phyloP scores from a whole-genome alignment of 1,284 basidiomycete species.

The Cryptococcus floricola region DNA sequence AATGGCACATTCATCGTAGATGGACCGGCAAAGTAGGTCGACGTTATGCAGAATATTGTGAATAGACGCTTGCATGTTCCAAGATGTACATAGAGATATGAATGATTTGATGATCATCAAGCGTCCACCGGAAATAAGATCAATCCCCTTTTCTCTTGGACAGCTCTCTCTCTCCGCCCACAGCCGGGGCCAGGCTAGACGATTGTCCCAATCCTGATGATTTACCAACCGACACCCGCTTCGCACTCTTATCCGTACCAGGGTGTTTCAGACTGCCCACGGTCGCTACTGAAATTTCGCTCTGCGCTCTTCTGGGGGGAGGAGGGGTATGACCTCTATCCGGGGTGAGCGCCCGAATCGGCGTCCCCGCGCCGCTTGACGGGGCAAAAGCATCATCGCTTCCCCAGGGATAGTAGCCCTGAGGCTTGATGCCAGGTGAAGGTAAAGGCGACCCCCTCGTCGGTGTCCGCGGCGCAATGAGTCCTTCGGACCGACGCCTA shows the following conservation, averaged over 20 bases:
- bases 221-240: background rate
- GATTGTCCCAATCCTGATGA: background rate
- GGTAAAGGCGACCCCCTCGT: slow-evolving; percentile 34
- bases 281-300: slow-evolving; percentile 18
- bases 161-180: background rate
- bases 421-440: slow-evolving; percentile 27
- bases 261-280: background rate
- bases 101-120: background rate
- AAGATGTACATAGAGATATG: background rate
- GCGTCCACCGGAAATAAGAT: background rate
- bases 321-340: slow-evolving; percentile 17
- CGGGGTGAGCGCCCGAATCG: background rate
- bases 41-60: background rate
- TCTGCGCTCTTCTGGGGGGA: slow-evolving; percentile 31
- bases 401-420: slow-evolving; percentile 34
- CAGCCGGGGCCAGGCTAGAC: background rate
- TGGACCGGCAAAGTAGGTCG: background rate
- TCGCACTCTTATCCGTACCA: slow-evolving; percentile 3
- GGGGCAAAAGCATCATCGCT: slow-evolving; percentile 4
- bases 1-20: slow-evolving; percentile 40
- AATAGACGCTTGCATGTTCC: background rate
- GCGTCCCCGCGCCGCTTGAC: background rate
- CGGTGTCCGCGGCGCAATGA: slow-evolving; percentile 59
- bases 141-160: slow-evolving; percentile 3
- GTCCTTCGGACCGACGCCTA: slow-evolving; percentile 53